Conservation (phyloP, 768 basidiomycete species). For the Sarcodon aspratus region DNA sequence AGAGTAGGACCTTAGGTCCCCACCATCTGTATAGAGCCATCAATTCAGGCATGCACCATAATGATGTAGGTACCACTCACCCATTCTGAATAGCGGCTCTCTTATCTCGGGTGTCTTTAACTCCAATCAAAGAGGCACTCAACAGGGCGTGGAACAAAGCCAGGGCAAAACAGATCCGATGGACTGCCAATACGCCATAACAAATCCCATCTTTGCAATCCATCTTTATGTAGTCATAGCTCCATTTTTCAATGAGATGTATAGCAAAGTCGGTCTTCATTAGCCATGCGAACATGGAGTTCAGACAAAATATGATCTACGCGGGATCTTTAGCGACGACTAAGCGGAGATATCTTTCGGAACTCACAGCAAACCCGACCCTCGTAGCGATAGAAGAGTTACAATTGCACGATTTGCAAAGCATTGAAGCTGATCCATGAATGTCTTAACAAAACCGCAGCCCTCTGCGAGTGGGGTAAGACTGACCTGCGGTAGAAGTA, state of each 20-base stretch:
- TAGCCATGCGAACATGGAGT: slow-evolving; percentile 93
- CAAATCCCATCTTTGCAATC: slow-evolving; percentile 88
- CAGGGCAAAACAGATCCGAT: slow-evolving; percentile 94
- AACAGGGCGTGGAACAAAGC: slow-evolving; percentile 81
- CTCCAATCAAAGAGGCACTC: slow-evolving; percentile 69
- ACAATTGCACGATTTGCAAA: slow-evolving; percentile 98
- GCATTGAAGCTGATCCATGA: slow-evolving; percentile 64
- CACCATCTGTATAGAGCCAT: slow-evolving; percentile 62
- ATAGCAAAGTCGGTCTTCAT: slow-evolving; percentile 90
- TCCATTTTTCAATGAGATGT: slow-evolving; percentile 81
- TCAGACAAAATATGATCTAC: slow-evolving; percentile 89
- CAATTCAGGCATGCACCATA: too few species aligned
- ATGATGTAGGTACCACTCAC: slow-evolving; percentile 23
- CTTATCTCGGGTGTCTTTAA: slow-evolving; percentile 84
- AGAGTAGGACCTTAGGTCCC: slow-evolving; percentile 91
- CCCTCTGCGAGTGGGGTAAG: not conserved
- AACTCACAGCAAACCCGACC: slow-evolving; percentile 77
- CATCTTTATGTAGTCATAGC: slow-evolving; percentile 98
- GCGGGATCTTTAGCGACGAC: not conserved
- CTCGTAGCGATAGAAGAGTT: slow-evolving; percentile 97
- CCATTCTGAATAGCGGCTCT: slow-evolving; percentile 96
- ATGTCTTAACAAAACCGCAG: not conserved
- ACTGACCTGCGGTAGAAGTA: slow-evolving; percentile 72
- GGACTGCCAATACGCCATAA: slow-evolving; percentile 93
- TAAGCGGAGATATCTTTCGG: not conserved